Conservation (phyloP, 2,329 filamentous ascomycete species). For the Cladosporium halotolerans region DNA sequence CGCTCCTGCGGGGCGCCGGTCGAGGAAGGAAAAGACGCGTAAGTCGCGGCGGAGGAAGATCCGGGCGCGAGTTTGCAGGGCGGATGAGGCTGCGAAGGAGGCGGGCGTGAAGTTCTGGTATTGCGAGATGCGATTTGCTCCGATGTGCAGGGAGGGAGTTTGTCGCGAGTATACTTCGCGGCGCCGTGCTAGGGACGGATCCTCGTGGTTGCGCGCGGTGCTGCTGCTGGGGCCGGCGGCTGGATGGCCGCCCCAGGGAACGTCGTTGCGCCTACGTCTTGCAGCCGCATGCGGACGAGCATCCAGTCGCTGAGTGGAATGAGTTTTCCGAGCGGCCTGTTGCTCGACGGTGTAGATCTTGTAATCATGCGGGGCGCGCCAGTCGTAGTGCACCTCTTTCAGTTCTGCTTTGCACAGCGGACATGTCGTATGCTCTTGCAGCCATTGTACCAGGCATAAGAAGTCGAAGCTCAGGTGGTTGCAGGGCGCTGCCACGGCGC, state of each 20-base stretch:
- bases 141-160: constrained; percentile 74
- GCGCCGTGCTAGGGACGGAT: constrained; percentile 51
- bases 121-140: constrained; percentile 69
- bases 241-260: neutral
- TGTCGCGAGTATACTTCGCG: constrained; percentile 65
- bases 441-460: constrained; percentile 75
- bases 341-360: constrained; percentile 51
- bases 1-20: constrained; percentile 1
- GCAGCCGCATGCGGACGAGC: neutral
- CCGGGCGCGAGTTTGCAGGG: constrained; percentile 68
- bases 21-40: constrained; percentile 70
- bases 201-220: constrained; percentile 5
- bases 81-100: constrained; percentile 56
- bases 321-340: neutral
- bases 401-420: constrained; percentile 64
- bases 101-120: constrained; percentile 68
- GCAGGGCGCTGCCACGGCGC: constrained; percentile 69
- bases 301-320: neutral
- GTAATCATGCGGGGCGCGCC: constrained; percentile 46
- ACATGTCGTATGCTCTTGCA: constrained; percentile 64
- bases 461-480: constrained; percentile 79
- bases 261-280: neutral
- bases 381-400: constrained; percentile 59
- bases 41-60: constrained; percentile 80
- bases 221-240: neutral